These are phyloP conservation scores for Ceratocystis lukuohia DNA, from an alignment of 2,329 filamentous ascomycete species.

Conservation along the genomic window DNA sequence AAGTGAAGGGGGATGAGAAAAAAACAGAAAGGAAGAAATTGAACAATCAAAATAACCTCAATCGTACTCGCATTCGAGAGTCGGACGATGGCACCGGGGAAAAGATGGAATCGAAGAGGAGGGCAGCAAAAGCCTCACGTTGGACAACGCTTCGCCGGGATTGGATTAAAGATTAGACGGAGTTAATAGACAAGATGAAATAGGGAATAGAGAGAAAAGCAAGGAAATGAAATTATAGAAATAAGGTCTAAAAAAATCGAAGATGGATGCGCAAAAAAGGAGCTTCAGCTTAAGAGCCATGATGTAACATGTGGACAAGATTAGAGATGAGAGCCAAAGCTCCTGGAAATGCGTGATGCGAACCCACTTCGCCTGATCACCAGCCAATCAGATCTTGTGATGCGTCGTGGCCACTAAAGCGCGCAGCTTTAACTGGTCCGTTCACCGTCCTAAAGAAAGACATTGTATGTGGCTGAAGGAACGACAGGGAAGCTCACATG, in stretches of 20 bases:
- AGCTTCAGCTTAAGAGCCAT: neutral
- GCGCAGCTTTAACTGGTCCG: constrained; percentile 5
- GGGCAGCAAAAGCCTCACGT: constrained; percentile 7
- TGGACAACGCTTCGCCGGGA: neutral
- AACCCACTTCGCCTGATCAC: neutral
- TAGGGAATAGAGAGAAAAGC: neutral
- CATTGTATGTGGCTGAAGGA: neutral
- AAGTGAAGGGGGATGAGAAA: neutral
- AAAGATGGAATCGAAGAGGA: neutral
- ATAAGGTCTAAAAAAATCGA: neutral
- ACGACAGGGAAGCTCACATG: neutral
- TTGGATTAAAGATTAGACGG: neutral
- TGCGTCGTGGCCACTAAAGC: constrained; percentile 1
- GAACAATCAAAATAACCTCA: neutral
- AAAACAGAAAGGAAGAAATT: neutral
- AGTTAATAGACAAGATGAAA: neutral
- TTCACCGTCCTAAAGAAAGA: neutral
- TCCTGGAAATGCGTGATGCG: neutral
- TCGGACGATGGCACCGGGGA: constrained; percentile 1
- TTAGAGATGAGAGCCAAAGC: neutral
- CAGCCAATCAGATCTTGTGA: neutral
- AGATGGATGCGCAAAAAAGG: neutral
- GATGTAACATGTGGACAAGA: neutral
- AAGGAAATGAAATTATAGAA: neutral
- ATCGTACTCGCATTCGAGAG: neutral